These are phyloP conservation scores for Scutellaria baicalensis DNA, from an alignment of 257 asterid species.

Conservation along the genomic window DNA sequence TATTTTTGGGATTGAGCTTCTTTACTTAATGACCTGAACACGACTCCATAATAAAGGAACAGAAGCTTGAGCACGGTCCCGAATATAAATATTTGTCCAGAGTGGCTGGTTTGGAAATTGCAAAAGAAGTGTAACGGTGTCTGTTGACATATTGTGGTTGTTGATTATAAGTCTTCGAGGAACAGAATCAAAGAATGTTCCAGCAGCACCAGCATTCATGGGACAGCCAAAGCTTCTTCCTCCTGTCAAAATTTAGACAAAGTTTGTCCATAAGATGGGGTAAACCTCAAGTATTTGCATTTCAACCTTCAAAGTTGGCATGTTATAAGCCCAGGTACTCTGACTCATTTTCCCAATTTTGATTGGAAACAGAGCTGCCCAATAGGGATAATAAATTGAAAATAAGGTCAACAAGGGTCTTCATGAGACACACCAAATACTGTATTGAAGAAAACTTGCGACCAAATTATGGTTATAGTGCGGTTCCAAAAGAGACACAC, in stretches of 20 bases:
- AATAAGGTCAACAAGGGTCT: neutral
- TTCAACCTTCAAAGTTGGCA: neutral
- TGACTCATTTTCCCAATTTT: neutral
- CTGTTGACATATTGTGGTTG: constrained; percentile 71
- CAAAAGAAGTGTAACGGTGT: constrained; percentile 70
- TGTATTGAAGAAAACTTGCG: neutral
- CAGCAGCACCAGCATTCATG: constrained; percentile 82
- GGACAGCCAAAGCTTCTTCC: constrained; percentile 93
- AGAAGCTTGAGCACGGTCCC: constrained; percentile 60
- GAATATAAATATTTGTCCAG: constrained; percentile 78
- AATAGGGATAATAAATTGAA: neutral
- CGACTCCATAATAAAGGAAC: constrained; percentile 91
- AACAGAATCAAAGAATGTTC: constrained; percentile 83
- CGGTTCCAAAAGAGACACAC: neutral
- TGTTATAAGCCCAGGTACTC: neutral
- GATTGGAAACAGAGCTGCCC: constrained; percentile 1
- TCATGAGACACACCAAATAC: neutral
- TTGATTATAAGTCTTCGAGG: constrained; percentile 75
- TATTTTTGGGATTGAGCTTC: constrained; percentile 13
- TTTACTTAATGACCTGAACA: constrained; percentile 59
- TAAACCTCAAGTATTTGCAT: neutral
- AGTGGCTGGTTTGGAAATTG: constrained; percentile 88
- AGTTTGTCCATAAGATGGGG: constrained; percentile 1
- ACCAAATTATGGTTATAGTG: neutral
- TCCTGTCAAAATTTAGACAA: constrained; percentile 39